Percentiles rank a stretch among this genome's conserved stretches.
phyloP scores from a whole-genome alignment of 345 rosid genomes.

The Lumnitzera littorea region DNA sequence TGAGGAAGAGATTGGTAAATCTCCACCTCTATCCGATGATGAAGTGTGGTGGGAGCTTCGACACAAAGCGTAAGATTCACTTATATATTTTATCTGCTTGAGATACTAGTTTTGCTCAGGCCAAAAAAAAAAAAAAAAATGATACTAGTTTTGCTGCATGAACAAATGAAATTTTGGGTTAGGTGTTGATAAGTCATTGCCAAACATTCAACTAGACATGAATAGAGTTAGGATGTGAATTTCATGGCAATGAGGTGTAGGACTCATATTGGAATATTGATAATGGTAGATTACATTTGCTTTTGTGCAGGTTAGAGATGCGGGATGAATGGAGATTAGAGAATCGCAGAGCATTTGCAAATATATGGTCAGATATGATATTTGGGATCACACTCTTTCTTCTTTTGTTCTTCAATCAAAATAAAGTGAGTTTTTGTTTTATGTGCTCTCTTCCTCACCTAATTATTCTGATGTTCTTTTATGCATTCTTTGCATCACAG shows the following conservation, averaged over 20 bases:
- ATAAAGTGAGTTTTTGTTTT: slow-evolving; percentile 42
- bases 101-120: neutral
- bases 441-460: neutral
- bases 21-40: slow-evolving; percentile 92
- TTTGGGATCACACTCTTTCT: slow-evolving; percentile 79
- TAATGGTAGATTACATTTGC: too few relatives aligned
- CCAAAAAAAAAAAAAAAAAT: too few relatives aligned
- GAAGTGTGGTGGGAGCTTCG: slow-evolving; percentile 88
- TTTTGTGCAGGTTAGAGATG: slow-evolving; percentile 48
- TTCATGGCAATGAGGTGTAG: neutral
- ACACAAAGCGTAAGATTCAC: slow-evolving; percentile 69
- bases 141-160: neutral
- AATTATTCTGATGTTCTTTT: neutral
- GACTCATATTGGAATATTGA: neutral
- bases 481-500: neutral
- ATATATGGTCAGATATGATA: slow-evolving; percentile 89
- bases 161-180: neutral
- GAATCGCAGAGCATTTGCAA: slow-evolving; percentile 86
- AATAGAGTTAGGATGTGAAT: too few relatives aligned
- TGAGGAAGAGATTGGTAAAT: slow-evolving; percentile 91
- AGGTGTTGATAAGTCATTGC: neutral
- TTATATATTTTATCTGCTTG: neutral
- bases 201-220: too few relatives aligned
- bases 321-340: slow-evolving; percentile 83
- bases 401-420: slow-evolving; percentile 79